phyloP scores from a whole-genome alignment of 208 protist species.

The Phytomonas francai region DNA sequence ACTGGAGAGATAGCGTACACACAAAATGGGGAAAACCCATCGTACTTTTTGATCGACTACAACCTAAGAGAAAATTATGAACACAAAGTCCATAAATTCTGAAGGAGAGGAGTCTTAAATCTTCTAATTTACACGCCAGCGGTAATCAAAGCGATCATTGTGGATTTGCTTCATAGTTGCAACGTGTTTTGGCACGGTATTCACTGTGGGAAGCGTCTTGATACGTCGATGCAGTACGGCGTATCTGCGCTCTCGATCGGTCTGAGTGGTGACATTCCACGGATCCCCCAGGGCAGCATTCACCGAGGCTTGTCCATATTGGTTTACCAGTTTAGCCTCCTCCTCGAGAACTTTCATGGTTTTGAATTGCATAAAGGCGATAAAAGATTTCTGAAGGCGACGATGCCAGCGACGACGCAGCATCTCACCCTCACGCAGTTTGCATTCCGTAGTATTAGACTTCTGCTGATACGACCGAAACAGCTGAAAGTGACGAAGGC shows the following conservation, averaged over 20 bases:
- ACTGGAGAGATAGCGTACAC: background rate
- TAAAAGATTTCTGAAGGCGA: slow-evolving; percentile 82
- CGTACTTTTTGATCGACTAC: background rate
- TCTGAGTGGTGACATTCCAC: slow-evolving; percentile 14
- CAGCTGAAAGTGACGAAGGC: slow-evolving; percentile 79
- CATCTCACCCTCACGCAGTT: slow-evolving; percentile 81
- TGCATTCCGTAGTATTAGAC: slow-evolving; percentile 78
- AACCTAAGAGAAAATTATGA: background rate
- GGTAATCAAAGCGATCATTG: slow-evolving; percentile 88
- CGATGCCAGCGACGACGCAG: slow-evolving; percentile 78
- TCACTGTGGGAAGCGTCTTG: slow-evolving; percentile 50
- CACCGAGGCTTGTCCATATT: slow-evolving; percentile 80
- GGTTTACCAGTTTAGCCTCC: slow-evolving; percentile 73
- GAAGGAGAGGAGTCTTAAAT: background rate
- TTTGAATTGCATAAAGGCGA: slow-evolving; percentile 87
- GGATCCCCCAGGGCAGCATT: slow-evolving; percentile 78
- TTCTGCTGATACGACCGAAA: slow-evolving; percentile 88
- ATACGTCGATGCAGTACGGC: slow-evolving; percentile 48
- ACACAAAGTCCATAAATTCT: background rate
- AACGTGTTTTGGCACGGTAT: slow-evolving; percentile 79
- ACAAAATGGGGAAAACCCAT: background rate
- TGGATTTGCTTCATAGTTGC: slow-evolving; percentile 90
- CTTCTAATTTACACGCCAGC: slow-evolving; percentile 79
- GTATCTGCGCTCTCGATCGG: slow-evolving; percentile 35
- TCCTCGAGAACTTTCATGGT: slow-evolving; percentile 89